A percentile compares a stretch with the other conserved stretches of the same genome.
These are phyloP conservation scores for Cyclotella kingstonii DNA, from an alignment of 108 stramenopile species.

Conservation along the genomic window DNA sequence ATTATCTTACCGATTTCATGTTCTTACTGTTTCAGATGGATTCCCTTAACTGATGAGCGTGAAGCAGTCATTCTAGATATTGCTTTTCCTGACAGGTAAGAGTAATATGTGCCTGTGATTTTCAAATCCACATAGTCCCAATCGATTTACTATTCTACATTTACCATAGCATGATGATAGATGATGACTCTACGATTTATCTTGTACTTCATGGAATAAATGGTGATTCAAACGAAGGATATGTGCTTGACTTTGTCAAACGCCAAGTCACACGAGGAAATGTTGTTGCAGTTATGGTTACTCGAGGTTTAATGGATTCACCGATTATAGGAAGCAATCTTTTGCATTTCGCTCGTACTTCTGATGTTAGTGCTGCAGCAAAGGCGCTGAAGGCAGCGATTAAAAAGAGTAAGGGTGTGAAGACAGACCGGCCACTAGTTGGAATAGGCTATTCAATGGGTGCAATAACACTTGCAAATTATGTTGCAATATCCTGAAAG, in stretches of 20 bases:
- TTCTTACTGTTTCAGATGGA: slow-evolving; percentile 36
- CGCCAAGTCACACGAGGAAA: slow-evolving; percentile 52
- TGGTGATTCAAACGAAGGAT: slow-evolving; percentile 81
- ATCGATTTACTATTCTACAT: neutral
- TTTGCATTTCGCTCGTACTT: slow-evolving; percentile 81
- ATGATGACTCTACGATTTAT: slow-evolving; percentile 63
- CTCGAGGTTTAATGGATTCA: slow-evolving; percentile 78
- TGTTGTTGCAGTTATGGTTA: slow-evolving; percentile 74
- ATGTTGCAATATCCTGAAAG: slow-evolving; percentile 65
- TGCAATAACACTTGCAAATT: slow-evolving; percentile 81
- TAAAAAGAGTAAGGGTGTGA: neutral
- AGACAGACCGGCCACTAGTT: slow-evolving; percentile 25
- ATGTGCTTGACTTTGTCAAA: slow-evolving; percentile 69
- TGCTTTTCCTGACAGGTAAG: slow-evolving; percentile 53
- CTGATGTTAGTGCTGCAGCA: slow-evolving; percentile 72
- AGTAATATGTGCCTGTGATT: neutral
- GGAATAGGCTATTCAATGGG: slow-evolving; percentile 83
- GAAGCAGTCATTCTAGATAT: slow-evolving; percentile 82
- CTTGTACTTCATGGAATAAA: slow-evolving; percentile 88
- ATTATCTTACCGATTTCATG: neutral
- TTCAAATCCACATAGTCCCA: neutral
- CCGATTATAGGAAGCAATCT: slow-evolving; percentile 64
- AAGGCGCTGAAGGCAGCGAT: slow-evolving; percentile 52
- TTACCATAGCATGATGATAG: slow-evolving; percentile 31
- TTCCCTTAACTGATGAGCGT: slow-evolving; percentile 42